Evolutionary conservation across 202 grass and related monocot species (phyloP).

Genomic region (Schoenoplectus triqueter): DNA sequence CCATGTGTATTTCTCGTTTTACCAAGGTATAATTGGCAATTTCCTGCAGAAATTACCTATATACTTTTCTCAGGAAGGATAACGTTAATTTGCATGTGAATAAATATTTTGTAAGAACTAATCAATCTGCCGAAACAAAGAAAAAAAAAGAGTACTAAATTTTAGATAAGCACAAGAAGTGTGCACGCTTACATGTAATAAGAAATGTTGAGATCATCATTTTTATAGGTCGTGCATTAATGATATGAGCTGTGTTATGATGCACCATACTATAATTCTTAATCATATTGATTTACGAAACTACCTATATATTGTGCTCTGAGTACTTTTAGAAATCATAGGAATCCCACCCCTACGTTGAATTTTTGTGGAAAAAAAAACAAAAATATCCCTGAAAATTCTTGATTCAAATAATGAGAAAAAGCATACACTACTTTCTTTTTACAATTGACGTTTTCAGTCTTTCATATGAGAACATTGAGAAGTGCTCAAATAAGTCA

Average conservation of each 20-base stretch:
- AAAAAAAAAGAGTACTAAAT: neutral
- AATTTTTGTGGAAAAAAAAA: neutral
- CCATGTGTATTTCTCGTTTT: neutral
- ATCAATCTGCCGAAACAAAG: neutral
- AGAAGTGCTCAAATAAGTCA: neutral
- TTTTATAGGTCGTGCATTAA: conserved; percentile 12
- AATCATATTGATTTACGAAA: neutral
- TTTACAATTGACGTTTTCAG: neutral
- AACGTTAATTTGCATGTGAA: neutral
- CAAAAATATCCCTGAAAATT: neutral
- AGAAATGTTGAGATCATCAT: neutral
- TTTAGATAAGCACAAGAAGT: neutral
- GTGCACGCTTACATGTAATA: neutral
- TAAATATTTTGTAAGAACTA: neutral
- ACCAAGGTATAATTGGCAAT: neutral
- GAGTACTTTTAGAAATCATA: neutral
- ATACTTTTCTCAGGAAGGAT: neutral
- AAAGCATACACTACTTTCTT: neutral
- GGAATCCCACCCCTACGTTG: neutral
- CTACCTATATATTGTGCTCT: neutral
- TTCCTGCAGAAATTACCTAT: neutral
- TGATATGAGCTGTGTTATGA: neutral
- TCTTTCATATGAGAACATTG: neutral
- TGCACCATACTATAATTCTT: too few relatives aligned
- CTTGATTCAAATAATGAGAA: neutral